phyloP scores from a whole-genome alignment of 2,329 filamentous ascomycete species.

The Fusarium sp. region DNA sequence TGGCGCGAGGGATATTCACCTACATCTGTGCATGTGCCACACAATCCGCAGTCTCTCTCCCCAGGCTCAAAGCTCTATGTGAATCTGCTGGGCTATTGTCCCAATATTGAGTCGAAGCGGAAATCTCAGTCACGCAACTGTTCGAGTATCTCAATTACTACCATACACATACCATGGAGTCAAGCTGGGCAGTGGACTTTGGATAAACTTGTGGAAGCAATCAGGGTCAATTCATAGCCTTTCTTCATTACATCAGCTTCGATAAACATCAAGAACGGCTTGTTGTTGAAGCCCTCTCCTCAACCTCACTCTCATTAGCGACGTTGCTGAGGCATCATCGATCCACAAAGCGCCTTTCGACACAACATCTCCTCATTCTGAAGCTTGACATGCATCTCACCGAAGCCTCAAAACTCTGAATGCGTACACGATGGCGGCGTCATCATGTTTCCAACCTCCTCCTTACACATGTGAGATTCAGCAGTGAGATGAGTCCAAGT shows the following conservation, averaged over 20 bases:
- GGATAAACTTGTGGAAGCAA: too few relatives aligned
- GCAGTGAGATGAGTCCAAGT: too few relatives aligned
- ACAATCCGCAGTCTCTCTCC: not conserved
- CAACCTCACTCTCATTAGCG: not conserved
- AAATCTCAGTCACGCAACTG: too few relatives aligned
- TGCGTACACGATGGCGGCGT: not conserved
- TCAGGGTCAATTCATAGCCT: not conserved
- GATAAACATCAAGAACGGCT: not conserved
- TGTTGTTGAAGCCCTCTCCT: not conserved
- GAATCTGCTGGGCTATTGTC: not conserved
- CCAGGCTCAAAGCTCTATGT: not conserved
- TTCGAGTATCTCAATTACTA: not conserved
- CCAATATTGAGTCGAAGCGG: not conserved
- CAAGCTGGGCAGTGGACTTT: not conserved
- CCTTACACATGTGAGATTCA: not conserved
- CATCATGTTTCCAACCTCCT: conserved; percentile 1
- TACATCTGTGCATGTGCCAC: not conserved
- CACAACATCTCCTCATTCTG: not conserved
- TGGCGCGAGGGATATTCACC: not conserved
- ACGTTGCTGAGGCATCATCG: conserved; percentile 5
- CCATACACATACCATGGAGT: not conserved
- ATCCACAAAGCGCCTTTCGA: not conserved
- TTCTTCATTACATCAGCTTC: not conserved
- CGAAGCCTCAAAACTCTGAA: conserved; percentile 6
- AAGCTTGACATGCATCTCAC: conserved; percentile 4